Conservation (phyloP, 257 asterid species). For the Leonotis leonurus region DNA sequence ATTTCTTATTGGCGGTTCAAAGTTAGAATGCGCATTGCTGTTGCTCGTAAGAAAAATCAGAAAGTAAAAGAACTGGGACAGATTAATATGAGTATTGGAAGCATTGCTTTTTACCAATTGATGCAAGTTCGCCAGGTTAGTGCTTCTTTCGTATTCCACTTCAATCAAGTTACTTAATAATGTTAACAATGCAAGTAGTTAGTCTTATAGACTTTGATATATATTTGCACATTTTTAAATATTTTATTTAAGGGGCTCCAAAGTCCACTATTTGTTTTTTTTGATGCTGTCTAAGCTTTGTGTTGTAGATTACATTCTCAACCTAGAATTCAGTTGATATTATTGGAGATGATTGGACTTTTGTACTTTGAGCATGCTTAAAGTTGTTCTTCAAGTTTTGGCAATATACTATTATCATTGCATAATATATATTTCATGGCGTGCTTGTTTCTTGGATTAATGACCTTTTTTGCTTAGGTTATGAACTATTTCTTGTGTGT, state of each 20-base stretch:
- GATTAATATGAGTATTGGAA: conserved; percentile 62
- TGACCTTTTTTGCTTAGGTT: neutral
- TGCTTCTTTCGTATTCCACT: neutral
- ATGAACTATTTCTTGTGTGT: conserved; percentile 5
- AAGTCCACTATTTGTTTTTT: neutral
- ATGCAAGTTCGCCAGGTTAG: conserved; percentile 85
- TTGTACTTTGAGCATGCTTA: neutral
- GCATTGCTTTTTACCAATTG: conserved; percentile 73
- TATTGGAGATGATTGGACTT: neutral
- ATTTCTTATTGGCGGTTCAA: conserved; percentile 24
- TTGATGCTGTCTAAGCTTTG: neutral
- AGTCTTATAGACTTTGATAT: no score
- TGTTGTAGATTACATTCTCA: neutral
- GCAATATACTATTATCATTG: neutral
- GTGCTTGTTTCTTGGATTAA: neutral
- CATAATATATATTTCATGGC: neutral
- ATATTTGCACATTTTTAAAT: no score
- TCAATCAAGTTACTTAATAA: neutral
- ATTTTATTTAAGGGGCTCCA: neutral
- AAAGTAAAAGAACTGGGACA: conserved; percentile 30
- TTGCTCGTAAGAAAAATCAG: conserved; percentile 31
- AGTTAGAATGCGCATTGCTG: conserved; percentile 68
- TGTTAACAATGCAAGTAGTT: no score
- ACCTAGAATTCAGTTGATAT: neutral
- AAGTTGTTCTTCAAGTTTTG: neutral